phyloP scores from a whole-genome alignment of 1,284 basidiomycete genomes.

The Stygiomarasmius scandens region DNA sequence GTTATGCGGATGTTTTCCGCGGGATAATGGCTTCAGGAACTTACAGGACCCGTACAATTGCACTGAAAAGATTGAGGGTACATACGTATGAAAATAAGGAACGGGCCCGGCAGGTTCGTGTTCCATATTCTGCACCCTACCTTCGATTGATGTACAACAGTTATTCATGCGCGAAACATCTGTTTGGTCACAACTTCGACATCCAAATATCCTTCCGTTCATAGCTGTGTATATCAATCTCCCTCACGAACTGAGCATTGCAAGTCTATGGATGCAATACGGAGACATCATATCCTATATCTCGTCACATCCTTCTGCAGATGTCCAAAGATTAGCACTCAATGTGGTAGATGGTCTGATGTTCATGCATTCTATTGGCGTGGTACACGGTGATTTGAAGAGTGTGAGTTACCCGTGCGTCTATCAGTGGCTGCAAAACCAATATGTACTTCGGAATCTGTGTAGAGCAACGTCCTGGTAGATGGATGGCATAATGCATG shows the following conservation, averaged over 20 bases:
- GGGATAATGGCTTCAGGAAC: not conserved
- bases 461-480: not conserved
- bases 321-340: not conserved
- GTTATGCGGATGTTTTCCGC: not conserved
- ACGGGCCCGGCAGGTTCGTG: not conserved
- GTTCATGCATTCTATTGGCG: not conserved
- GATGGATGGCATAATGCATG: not conserved
- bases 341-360: not conserved
- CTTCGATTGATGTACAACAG: no score
- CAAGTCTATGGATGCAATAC: not conserved
- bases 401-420: not conserved
- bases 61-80: not conserved
- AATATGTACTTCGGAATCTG: not conserved
- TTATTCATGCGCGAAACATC: not conserved
- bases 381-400: slow-evolving; percentile 1
- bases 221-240: not conserved
- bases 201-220: slow-evolving; percentile 1
- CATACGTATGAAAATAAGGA: not conserved
- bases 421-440: not conserved
- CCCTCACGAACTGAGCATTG: not conserved
- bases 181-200: slow-evolving; percentile 1
- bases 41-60: not conserved
- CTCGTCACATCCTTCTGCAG: not conserved
- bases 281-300: not conserved
- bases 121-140: no score